Evolutionary conservation across 345 rosid genomes (phyloP).

Genomic region (Eutrema heterophyllum): DNA sequence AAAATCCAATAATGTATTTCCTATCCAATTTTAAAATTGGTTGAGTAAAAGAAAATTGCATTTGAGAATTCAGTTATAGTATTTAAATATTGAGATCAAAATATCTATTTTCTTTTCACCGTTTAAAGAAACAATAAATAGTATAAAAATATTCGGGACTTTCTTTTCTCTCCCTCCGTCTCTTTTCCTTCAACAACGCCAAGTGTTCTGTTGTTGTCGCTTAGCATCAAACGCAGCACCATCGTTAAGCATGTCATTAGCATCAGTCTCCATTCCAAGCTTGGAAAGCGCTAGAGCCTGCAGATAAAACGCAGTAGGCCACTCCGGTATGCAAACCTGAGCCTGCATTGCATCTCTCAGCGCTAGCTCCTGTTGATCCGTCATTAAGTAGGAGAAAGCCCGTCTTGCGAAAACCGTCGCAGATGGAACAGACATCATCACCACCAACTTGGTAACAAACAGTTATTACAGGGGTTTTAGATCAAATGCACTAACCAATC

Average conservation of each 20-base stretch:
- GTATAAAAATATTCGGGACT: no score
- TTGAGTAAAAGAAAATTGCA: neutral
- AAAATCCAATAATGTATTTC: neutral
- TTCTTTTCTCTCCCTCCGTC: neutral
- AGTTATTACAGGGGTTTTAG: neutral
- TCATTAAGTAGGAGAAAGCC: slow-evolving; percentile 55
- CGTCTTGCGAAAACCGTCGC: slow-evolving; percentile 46
- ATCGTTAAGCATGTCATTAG: slow-evolving; percentile 87
- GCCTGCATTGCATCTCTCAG: slow-evolving; percentile 98
- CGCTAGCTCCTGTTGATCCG: slow-evolving; percentile 59
- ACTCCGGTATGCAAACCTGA: slow-evolving; percentile 82
- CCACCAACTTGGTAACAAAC: slow-evolving; percentile 47
- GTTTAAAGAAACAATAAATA: no score
- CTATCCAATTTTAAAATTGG: neutral
- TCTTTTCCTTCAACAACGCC: slow-evolving; percentile 39
- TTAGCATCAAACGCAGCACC: slow-evolving; percentile 84
- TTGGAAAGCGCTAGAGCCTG: slow-evolving; percentile 92
- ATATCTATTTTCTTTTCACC: no score
- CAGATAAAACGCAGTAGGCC: slow-evolving; percentile 96
- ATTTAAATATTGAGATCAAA: no score
- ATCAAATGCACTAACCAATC: neutral
- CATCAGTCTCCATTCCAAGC: slow-evolving; percentile 94
- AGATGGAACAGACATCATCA: slow-evolving; percentile 61
- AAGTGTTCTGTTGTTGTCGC: slow-evolving; percentile 62
- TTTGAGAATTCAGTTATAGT: neutral